phyloP scores from a whole-genome alignment of 805 yeast genomes.

The Brettanomyces nanus region DNA sequence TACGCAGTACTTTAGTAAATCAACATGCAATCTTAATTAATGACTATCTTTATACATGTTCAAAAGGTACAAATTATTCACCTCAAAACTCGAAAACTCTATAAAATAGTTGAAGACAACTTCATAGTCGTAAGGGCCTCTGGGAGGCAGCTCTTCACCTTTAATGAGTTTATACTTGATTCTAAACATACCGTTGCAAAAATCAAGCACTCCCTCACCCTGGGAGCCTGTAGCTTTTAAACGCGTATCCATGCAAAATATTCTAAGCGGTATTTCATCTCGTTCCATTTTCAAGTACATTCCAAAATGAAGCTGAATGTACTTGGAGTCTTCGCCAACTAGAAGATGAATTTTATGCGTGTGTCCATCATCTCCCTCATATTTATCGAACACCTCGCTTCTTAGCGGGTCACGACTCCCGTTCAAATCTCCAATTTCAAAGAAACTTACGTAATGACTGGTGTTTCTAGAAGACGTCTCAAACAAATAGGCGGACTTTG shows the following conservation, averaged over 20 bases:
- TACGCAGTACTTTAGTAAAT: no score
- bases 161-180: constrained; percentile 13
- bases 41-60: constrained; percentile 5
- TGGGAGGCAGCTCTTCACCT: constrained; percentile 19
- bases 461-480: not conserved
- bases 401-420: constrained; percentile 17
- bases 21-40: no score
- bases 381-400: constrained; percentile 1
- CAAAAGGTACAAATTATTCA: constrained; percentile 18
- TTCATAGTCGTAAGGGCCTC: constrained; percentile 22
- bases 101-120: constrained; percentile 16
- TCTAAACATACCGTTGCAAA: constrained; percentile 5
- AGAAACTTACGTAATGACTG: constrained; percentile 1
- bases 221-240: constrained; percentile 3
- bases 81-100: constrained; percentile 13
- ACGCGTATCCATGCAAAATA: constrained; percentile 3
- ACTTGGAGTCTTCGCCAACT: constrained; percentile 20
- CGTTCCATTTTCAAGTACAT: constrained; percentile 8
- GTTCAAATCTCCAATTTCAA: constrained; percentile 16
- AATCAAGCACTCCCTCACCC: constrained; percentile 2
- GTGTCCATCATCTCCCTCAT: not conserved
- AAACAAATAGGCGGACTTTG: not conserved
- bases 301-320: constrained; percentile 16
- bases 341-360: constrained; percentile 10
- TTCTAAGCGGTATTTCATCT: constrained; percentile 5